A percentile compares a stretch with the other conserved stretches of the same genome.
phyloP scores from a whole-genome alignment of 345 rosid species.

The Populus alba region DNA sequence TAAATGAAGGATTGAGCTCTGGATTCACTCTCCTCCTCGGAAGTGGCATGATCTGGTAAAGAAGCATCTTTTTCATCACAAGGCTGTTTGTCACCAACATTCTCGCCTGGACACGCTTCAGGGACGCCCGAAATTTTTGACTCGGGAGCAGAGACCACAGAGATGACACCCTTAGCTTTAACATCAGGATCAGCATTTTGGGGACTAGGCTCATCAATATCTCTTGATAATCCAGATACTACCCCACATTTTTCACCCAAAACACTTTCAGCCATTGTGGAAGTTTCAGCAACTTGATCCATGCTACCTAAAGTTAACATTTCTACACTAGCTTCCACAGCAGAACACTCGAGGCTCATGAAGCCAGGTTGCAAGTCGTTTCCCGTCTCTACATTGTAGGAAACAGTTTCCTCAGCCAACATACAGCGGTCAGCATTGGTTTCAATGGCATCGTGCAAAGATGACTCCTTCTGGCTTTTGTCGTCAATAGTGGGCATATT shows the following conservation, averaged over 20 bases:
- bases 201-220: slow-evolving; percentile 12
- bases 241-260: slow-evolving; percentile 25
- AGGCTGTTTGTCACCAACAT: slow-evolving; percentile 36
- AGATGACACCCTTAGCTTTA: slow-evolving; percentile 2
- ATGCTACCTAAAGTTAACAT: slow-evolving; percentile 13
- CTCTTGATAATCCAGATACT: slow-evolving; percentile 22
- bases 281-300: slow-evolving; percentile 30
- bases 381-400: slow-evolving; percentile 14
- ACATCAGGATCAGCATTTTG: slow-evolving; percentile 19
- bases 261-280: slow-evolving; percentile 19
- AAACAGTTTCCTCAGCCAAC: slow-evolving; percentile 20
- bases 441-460: slow-evolving; percentile 18
- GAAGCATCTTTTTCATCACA: slow-evolving; percentile 32
- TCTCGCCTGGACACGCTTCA: slow-evolving; percentile 32
- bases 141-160: slow-evolving; percentile 20
- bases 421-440: slow-evolving; percentile 8
- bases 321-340: slow-evolving; percentile 25
- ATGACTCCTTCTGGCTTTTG: slow-evolving; percentile 7
- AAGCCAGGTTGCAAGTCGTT: slow-evolving; percentile 17
- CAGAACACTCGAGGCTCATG: slow-evolving; percentile 19
- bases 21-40: slow-evolving; percentile 32
- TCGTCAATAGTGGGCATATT: slow-evolving; percentile 17
- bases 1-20: slow-evolving; percentile 27
- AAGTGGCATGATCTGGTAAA: slow-evolving; percentile 18
- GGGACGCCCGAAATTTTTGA: slow-evolving; percentile 14